Base-by-base conservation (phyloP, 768 basidiomycete species). In the Termitomyces titanicus region DNA sequence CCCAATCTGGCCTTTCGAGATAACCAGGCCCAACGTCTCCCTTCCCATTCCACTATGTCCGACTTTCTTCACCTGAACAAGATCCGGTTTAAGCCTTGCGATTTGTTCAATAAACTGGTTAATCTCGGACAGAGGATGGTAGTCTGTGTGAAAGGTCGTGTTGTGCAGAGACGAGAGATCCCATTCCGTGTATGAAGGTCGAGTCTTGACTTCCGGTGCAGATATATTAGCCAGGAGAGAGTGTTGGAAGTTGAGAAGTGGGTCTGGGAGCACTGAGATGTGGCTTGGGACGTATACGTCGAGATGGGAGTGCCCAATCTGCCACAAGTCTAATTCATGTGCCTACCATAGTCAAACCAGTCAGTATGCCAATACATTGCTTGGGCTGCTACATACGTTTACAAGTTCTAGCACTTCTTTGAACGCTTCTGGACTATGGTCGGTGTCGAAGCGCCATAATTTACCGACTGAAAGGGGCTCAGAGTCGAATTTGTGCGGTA, bases 11-110 rank as follows among this genome's bases (percentile, higher is more conserved):
- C 56, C 56, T 33, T 66, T 68, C 3, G 79, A 76, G 18, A 91
- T 76, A 33, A 73, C 76, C 47, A 86, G 60, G 7, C 75, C 83
- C 33, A 73, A 55, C 72, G 88, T 81, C 60, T 83, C 83, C 53
- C 85, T 69, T 2, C 82, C 85, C 65, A 85, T 76, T 4, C 74
- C 79, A 44, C 74, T 81, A 53, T 80, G 77, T 0, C 88, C 89
- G 4, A 91, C 62, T 13, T 66, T 68, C 13, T 75, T 63, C n/a
- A 86, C 53, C 12, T 62, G 57, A 11, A 81, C 76, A 8, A 69
- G 65, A n/a, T 80, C 70, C 0, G 86, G 83, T 56, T 78, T 72
- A 13, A 74, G 59, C 3, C 57, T 66, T 2, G 72, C 75, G 25
- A 89, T 60, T n/a, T 78, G 70, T 35, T 68, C 51, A 13, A 87